Base-by-base conservation (phyloP, 495 filamentous ascomycete species). In the Pseudevernia furfuracea region DNA sequence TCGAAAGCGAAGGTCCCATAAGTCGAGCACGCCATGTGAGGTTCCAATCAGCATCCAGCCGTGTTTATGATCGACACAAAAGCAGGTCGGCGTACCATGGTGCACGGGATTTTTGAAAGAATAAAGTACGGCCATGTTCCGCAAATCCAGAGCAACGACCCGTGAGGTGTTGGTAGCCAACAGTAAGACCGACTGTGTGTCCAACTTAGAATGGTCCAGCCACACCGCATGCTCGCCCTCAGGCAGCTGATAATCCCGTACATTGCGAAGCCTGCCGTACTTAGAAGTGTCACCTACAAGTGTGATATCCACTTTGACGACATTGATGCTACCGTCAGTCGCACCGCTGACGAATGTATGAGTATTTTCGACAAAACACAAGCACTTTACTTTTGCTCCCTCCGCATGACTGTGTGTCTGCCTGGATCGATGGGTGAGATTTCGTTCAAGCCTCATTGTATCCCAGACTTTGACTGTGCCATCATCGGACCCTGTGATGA, bases 1-100 rank as follows among this genome's bases (percentile, higher is more conserved):
- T 60, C 84, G 88, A 77, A 97, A 99, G 21, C 95, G 88, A 21
- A 99, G 83, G 72, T 99, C 95, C 94, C 95, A 99, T 23, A 99
- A 80, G 69, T 96, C 89, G 11, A 99, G 77, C 56, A 97, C 86
- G 5, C 95, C 95, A 69, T 97, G 92, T 10, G 92, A 90, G 1
- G 95, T 97, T 39, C 92, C 94, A 6, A 97, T 75, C 10, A 96
- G 78, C 6, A 99, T 78, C 95, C 95, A 99, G 68, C 89, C 89
- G 58, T 87, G 87, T 70, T 85, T 89, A 34, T 85, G 79, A 68
- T 96, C 90, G 38, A 93, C 78, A 74, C 89, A 93, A 75, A 99
- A 97, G 64, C 90, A 94, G 4, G 90, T 97, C 10, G 90, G 91
- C 3, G 89, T 92, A 37, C 95, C 95, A 73, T 97, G 95, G 70